Base-by-base conservation (phyloP, 2,329 filamentous ascomycete genomes). In the Microsporum ferrugineum region DNA sequence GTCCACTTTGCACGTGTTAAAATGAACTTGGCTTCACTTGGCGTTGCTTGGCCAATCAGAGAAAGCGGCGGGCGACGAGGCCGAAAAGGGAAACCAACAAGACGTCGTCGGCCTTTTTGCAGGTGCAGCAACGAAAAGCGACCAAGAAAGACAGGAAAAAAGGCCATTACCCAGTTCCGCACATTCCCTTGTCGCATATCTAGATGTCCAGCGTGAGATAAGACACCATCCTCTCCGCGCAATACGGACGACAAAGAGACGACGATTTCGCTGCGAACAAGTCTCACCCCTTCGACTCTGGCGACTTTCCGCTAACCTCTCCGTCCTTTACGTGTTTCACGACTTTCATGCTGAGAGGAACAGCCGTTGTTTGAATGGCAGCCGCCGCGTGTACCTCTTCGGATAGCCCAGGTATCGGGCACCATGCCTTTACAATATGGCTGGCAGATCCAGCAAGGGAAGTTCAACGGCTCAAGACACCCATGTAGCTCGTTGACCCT, bases 21-120 rank as follows among this genome's bases (percentile, higher is more conserved):
- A 8, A 8, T 6, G 12, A 41, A n/a, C 62, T 63, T 63, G 62
- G 62, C 62, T 63, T 57, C 61, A 36, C 59, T 63, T 61, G 62
- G 62, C 62, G 49, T 33, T 29, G 60, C 58, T 31, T 41, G 38
- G 57, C 57, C 57, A 58, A 58, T 58, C 57, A 58, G 53, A 39
- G 36, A 39, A 36, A 36, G 53, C 53, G 53, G 36, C 53, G 47
- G 47, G 47, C 47, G 23, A 51, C 47, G 27, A 51, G 47, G 47
- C 53, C 53, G 53, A 57, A 57, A 57, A 57, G 36, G 53, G 53
- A 36, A 36, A 23, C 36, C 31, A 31, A 57, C 53, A 29, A 23
- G 29, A 51, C 47, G 39, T 51, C 27, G 47, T 31, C 29, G 27
- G 47, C 14, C 27, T 51, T 51, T 31, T 10, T 8, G 17, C 41